These are phyloP conservation scores for Myotisia sp. DNA, from an alignment of 2,329 filamentous ascomycete genomes.

Conservation along the genomic window DNA sequence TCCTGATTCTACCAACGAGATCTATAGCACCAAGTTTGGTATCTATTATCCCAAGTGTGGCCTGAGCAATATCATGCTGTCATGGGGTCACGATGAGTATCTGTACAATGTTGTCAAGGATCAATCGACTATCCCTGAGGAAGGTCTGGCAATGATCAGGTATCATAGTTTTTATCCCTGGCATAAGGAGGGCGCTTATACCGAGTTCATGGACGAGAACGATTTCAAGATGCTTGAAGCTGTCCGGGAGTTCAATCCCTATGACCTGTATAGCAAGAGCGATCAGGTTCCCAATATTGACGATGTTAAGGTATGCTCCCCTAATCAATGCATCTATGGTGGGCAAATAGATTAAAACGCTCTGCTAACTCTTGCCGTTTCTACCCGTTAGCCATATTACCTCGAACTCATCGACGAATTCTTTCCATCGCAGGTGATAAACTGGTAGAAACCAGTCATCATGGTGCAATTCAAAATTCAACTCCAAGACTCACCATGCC, in stretches of 20 bases:
- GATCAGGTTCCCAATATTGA: constrained; percentile 65
- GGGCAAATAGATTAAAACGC: not conserved
- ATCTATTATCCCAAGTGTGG: constrained; percentile 71
- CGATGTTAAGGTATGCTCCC: constrained; percentile 51
- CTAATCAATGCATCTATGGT: constrained; percentile 11
- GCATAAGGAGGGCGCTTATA: constrained; percentile 70
- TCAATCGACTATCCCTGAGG: constrained; percentile 61
- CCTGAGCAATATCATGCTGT: constrained; percentile 75
- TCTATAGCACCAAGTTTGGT: constrained; percentile 62
- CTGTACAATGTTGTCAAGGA: constrained; percentile 70
- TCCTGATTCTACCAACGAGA: constrained; percentile 54
- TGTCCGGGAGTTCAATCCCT: constrained; percentile 78
- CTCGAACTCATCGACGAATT: constrained; percentile 55
- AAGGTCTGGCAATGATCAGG: constrained; percentile 81
- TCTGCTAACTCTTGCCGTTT: not conserved
- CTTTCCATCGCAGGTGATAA: constrained; percentile 49
- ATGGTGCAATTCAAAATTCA: too few relatives aligned
- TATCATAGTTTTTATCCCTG: constrained; percentile 91
- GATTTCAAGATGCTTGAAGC: constrained; percentile 68
- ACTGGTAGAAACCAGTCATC: constrained; percentile 49
- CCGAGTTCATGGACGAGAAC: constrained; percentile 68
- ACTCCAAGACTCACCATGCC: too few relatives aligned
- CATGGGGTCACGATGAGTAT: constrained; percentile 52
- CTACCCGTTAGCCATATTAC: constrained; percentile 45
- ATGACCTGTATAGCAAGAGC: constrained; percentile 85